Evolutionary conservation across 2,329 filamentous ascomycete species (phyloP), one percentile per base, ranked within the genome.

Genomic region (Phyllosticta citribraziliensis): DNA sequence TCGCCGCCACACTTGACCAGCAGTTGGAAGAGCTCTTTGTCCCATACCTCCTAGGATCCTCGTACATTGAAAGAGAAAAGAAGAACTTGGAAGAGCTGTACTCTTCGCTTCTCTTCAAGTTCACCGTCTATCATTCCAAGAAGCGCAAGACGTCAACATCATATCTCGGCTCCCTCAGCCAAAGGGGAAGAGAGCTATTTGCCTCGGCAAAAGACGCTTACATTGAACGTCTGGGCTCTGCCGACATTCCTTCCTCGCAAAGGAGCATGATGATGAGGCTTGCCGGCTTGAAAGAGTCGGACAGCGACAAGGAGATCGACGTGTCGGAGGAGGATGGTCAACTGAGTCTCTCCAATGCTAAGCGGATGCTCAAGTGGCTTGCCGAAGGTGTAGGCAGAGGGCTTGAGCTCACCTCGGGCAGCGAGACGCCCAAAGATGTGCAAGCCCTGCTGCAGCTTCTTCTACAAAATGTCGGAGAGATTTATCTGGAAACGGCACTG

Each of bases 281-380:
- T 64, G 94, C 93, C 63, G 91, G 92, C 19, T 78, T 97, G 57
- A 82, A 82, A 65, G 87, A 92, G 65, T 84, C 89, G 56, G 86
- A 87, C 64, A 85, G 83, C 54, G 87, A 88, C 69, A 89, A 90
- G 73, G 92, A 96, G 58, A 91, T 96, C 62, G 92, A 96, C 70
- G 88, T 97, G 33, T 87, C 88, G 0, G 94, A 97, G 63, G 86
- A 93, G 70, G 93, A 99, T 69, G 94, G 94, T 35, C 81, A 85
- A 61, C 78, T 97, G 25, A 93, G 87, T 66, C 80, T 95, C 4
- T 80, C 85, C n/a, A 91, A 89, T 72, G 90, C 92, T n/a, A 97
- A 97, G 76, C 84, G 94, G 62, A 99, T 99, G 92, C 82, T 99
- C 63, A 95, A 90, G 71, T 99, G 94, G 94, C 79, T 99, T 51